Base-by-base conservation (phyloP, 768 basidiomycete species). In the Antrodiella citrinella region DNA sequence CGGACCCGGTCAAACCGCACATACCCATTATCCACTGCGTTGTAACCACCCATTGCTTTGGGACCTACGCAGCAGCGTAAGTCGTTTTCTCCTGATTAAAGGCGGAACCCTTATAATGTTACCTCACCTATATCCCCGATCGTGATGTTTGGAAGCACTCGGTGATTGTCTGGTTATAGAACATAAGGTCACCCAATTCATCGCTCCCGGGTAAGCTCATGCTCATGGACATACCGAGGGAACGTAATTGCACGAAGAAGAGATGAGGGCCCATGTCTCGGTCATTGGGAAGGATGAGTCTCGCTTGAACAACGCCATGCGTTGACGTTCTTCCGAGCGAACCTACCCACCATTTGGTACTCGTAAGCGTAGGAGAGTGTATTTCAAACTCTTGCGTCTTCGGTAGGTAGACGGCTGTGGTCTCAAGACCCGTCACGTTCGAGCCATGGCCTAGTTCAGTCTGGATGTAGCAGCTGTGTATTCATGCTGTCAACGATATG, bases 271-370 rank as follows among this genome's bases (percentile, higher is more conserved):
- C 87, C 47, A 78, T 63, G 56, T 81, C 77, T 59, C 74, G 71
- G 15, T 77, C 81, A 1, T 65, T 71, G 0, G 82, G 80, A 0
- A 88, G 67, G 30, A 85, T 77, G 9, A 91, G 69, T 61, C 83
- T 81, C 3, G 88, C 86, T 62, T 88, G 86, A 0, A 89, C 77
- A 12, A 86, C 75, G 3, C 84, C 84, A 60, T 88, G 85, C 0
- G 85, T 87, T 0, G 86, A 78, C 0, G 81, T 82, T 66, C 80
- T 82, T 0, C 80, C 86, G 12, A 86, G 67, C 4, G 72, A 82
- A 5, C 87, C 86, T 48, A 86, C 77, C 88, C 87, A 91, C 86
- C 86, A 91, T 61, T 91, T 91, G 54, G 71, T 78, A 53, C 83
- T 84, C 1, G 85, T 85, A 20, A 87, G 57, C 0, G 81, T 81